These are phyloP conservation scores for Rhizoclosmatium globosum DNA, from an alignment of 192 early-diverging fungal genomes.

Conservation along the genomic window DNA sequence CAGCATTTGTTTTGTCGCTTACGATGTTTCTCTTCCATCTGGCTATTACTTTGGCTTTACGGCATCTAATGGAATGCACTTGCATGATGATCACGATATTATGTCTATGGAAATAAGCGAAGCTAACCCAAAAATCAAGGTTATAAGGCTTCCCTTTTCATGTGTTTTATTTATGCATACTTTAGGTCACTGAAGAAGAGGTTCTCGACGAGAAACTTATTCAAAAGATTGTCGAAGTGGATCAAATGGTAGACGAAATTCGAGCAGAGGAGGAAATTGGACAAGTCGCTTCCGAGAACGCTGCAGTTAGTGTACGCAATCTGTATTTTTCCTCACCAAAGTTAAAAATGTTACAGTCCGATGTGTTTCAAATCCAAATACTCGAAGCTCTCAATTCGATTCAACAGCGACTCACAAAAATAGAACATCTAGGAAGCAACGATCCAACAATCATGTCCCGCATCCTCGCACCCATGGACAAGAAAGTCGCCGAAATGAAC, in stretches of 20 bases:
- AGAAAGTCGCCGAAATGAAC: neutral
- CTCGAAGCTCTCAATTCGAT: neutral
- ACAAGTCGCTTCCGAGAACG: neutral
- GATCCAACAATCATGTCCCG: neutral
- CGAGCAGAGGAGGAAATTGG: neutral
- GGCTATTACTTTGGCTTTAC: conserved; percentile 81
- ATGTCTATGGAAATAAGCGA: conserved; percentile 72
- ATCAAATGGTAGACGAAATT: neutral
- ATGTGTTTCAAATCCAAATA: neutral
- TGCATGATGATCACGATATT: conserved; percentile 79
- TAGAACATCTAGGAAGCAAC: neutral
- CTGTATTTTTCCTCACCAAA: neutral
- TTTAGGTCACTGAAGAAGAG: neutral
- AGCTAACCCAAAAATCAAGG: conserved; percentile 59
- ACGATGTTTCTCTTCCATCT: conserved; percentile 63
- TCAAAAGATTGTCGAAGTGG: neutral
- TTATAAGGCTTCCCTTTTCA: neutral
- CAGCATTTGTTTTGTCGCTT: conserved; percentile 60
- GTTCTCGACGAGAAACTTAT: neutral
- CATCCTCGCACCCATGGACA: neutral
- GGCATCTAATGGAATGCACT: conserved; percentile 31
- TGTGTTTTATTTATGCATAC: neutral
- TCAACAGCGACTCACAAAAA: neutral
- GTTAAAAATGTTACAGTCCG: neutral
- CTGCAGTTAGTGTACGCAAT: neutral